Base-by-base conservation (phyloP, 805 yeast genomes). In the Priceomyces castillae region DNA sequence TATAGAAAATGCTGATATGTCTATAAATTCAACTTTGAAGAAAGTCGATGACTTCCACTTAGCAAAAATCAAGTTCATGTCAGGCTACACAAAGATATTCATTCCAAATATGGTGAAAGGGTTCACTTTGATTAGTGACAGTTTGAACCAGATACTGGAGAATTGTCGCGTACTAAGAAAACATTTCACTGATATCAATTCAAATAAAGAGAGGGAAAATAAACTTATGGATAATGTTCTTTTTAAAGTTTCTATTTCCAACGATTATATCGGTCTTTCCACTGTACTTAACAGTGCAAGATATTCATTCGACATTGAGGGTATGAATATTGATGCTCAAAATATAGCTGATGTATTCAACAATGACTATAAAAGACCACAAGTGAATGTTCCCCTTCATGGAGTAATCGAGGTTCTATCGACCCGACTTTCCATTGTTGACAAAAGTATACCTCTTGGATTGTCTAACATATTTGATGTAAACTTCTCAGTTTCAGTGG, bases 381-480 rank as follows among this genome's bases (percentile, higher is more conserved):
- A 28, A 23, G 39, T 20, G 4, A 41, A 46, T 10, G 64, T 59
- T 16, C 67, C 64, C 1, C 54, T 66, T 2, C 55, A 58, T 46
- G 81, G 81, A 0, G 67, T 65, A 26, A 22, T 77, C 5, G 39
- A 37, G 0, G 44, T 77, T 4, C 79, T 81, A 1, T 64, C 76
- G 1, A 60, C 71, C 0, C 62, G 74, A 35, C 12, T 78, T 11
- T 64, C 69, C 5, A 50, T 73, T 10, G 63, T 73, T 3, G 71
- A 72, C 30, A 54, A 66, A 36, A 69, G 22, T 64, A 72, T 48
- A 51, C 73, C 54, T 37, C 64, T 39, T 48, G 76, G 52, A 56
- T 78, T 71, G 18, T 69, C 76, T 1, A 69, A 65, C 15, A 37
- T 71, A 4, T 36, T 71, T 23, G 74, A 84, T 51, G 56, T 80